Conservation (phyloP, 1,284 basidiomycete genomes). For the Boletus albobrunnescens region DNA sequence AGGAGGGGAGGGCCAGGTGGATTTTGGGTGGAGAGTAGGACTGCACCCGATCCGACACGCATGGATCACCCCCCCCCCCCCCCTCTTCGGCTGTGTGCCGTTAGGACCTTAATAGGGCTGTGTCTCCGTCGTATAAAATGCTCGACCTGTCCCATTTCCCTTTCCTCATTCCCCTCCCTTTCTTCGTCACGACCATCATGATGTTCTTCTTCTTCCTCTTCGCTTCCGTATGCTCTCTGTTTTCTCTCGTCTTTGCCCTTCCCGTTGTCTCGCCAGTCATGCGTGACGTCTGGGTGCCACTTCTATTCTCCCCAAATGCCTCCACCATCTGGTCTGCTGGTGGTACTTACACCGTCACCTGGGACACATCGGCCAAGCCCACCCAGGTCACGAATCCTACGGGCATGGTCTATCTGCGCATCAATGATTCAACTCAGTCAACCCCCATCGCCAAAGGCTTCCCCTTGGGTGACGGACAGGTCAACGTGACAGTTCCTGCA, state of each 20-base stretch:
- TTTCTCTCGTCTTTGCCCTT: constrained; percentile 28
- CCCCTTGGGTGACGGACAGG: constrained; percentile 37
- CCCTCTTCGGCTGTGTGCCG: too few relatives aligned
- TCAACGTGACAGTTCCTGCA: constrained; percentile 38
- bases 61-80: too few relatives aligned
- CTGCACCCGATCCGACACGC: constrained; percentile 2
- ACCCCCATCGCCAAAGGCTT: constrained; percentile 39
- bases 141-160: background rate
- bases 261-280: constrained; percentile 14
- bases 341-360: constrained; percentile 41
- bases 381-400: constrained; percentile 44
- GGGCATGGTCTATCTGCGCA: constrained; percentile 42
- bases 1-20: background rate
- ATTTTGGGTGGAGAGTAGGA: constrained; percentile 4
- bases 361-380: constrained; percentile 43
- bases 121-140: constrained; percentile 25
- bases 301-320: constrained; percentile 36
- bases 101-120: too few relatives aligned
- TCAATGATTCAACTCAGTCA: constrained; percentile 25
- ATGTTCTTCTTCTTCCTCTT: constrained; percentile 17
- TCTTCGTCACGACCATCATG: constrained; percentile 18
- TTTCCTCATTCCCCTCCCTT: background rate
- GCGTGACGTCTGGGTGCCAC: constrained; percentile 49
- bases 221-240: constrained; percentile 14
- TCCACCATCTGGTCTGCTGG: constrained; percentile 44